phyloP scores from a whole-genome alignment of 1,139 yeast genomes.

The Geotrichum restrictum region DNA sequence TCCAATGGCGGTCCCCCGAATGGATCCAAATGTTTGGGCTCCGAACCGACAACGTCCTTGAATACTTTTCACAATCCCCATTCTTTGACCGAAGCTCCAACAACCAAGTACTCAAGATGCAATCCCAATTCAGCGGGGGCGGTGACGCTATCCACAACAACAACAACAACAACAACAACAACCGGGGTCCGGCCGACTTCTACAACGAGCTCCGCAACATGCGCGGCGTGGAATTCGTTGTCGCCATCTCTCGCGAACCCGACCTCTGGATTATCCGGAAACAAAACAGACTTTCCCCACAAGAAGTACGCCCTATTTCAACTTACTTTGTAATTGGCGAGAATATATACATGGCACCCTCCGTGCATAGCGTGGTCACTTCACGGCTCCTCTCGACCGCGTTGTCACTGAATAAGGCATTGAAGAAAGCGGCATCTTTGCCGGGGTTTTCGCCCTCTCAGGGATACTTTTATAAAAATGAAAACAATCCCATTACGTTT shows the following conservation, averaged over 20 bases:
- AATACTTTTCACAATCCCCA: slow-evolving; percentile 89
- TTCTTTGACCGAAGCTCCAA: slow-evolving; percentile 91
- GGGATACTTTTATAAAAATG: slow-evolving; percentile 36
- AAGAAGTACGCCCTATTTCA: slow-evolving; percentile 51
- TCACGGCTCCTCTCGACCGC: slow-evolving; percentile 48
- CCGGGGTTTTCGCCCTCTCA: slow-evolving; percentile 38
- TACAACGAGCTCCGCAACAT: slow-evolving; percentile 62
- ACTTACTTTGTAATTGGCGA: slow-evolving; percentile 90
- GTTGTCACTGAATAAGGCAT: slow-evolving; percentile 32
- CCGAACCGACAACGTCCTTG: slow-evolving; percentile 83
- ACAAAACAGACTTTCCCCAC: slow-evolving; percentile 59
- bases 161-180: no score
- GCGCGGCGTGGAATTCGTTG: slow-evolving; percentile 80
- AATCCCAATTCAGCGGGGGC: slow-evolving; percentile 75
- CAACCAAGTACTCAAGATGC: slow-evolving; percentile 94
- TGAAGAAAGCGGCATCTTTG: slow-evolving; percentile 35
- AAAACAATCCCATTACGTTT: slow-evolving; percentile 4
- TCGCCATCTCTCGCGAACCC: slow-evolving; percentile 75
- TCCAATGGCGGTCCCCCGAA: slow-evolving; percentile 97
- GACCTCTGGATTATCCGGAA: slow-evolving; percentile 88
- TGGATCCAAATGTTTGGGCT: slow-evolving; percentile 85
- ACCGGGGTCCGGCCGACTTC: slow-evolving; percentile 30
- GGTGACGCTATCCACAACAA: slow-evolving; percentile 34
- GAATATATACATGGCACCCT: slow-evolving; percentile 87
- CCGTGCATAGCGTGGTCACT: slow-evolving; percentile 51